phyloP scores from a whole-genome alignment of 768 basidiomycete species.

The Pilatotrama ljubarskyi region DNA sequence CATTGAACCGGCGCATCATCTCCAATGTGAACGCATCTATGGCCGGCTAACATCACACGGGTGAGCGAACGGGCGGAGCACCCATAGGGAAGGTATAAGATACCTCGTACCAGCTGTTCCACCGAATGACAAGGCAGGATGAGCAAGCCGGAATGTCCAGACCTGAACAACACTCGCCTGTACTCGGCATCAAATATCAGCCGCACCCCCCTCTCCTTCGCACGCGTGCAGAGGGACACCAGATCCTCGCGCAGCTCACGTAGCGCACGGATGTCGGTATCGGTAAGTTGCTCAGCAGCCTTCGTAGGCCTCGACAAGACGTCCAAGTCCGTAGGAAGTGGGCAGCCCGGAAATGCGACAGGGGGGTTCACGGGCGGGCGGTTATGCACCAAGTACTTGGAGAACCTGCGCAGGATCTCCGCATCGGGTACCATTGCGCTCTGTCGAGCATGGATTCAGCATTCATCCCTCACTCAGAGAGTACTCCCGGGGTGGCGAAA shows the following conservation, averaged over 20 bases:
- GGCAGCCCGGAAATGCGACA: slow-evolving; percentile 71
- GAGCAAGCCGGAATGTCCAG: too few relatives aligned
- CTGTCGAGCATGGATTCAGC: slow-evolving; percentile 33
- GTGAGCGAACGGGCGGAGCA: neutral
- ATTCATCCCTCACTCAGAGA: neutral
- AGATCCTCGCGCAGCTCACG: slow-evolving; percentile 63
- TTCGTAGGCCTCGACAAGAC: slow-evolving; percentile 38
- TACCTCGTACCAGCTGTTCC: slow-evolving; percentile 41
- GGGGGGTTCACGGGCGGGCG: slow-evolving; percentile 35
- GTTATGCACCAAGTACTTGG: slow-evolving; percentile 52
- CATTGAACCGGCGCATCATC: slow-evolving; percentile 79
- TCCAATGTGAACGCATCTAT: slow-evolving; percentile 77
- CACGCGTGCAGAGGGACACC: slow-evolving; percentile 60
- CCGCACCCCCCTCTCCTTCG: slow-evolving; percentile 60
- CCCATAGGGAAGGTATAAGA: neutral
- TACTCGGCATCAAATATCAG: slow-evolving; percentile 88
- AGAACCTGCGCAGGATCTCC: slow-evolving; percentile 59
- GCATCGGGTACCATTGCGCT: slow-evolving; percentile 71
- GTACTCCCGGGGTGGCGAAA: slow-evolving; percentile 4
- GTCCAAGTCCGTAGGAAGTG: slow-evolving; percentile 57
- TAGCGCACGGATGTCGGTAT: slow-evolving; percentile 60
- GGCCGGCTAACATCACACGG: slow-evolving; percentile 54
- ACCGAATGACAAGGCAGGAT: neutral
- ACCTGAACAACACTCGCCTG: slow-evolving; percentile 40
- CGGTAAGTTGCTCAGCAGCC: slow-evolving; percentile 38